Evolutionary conservation across 2,329 filamentous ascomycete genomes (phyloP), one percentile per base, ranked within the genome.

Genomic region (Aureobasidium sp.): DNA sequence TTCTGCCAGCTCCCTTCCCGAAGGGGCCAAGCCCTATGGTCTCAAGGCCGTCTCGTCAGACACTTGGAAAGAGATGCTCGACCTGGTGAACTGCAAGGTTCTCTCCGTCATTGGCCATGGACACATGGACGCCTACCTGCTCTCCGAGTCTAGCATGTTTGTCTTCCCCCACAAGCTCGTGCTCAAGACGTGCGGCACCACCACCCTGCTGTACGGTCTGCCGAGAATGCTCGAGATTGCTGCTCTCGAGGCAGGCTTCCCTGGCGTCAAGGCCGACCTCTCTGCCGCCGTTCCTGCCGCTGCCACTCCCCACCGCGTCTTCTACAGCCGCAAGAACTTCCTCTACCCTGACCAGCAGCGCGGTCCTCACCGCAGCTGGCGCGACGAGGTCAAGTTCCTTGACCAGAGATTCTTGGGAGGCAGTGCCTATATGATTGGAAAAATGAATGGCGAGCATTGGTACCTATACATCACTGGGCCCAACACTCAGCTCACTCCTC

Each of bases 391-490:
- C 71, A 88, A 87, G 70, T 96, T 88, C 70, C 82, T 99, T 65
- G 94, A 99, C 77, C 88, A 89, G 73, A 90, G 92, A 76, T 97
- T 99, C 73, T 82, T 89, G 65, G 88, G 90, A 62, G 94, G 94
- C 61, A 97, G 93, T 75, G 94, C 94, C 56, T 99, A 99, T 76
- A 96, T 97, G 92, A 95, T 99, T 67, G 94, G 94, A 71, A 97
- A 97, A 79, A 97, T 97, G 93, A 99, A 99, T 69, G 93, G 94
- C 63, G 94, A 99, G 75, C 94, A 99, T 71, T 99, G 94, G 94
- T 97, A 97, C 74, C 80, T 99, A 62, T 99, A 99, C 78, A 87
- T 97, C 70, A 97, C 94, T 14, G 90, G 90, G 57, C 93, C 94
- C 20, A 87, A 88, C 73, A 87, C 84, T 52, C 80, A 84, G 60